A percentile compares a stretch with the other conserved stretches of the same genome.
phyloP scores from a whole-genome alignment of 2,329 filamentous ascomycete species.

The Berkeleyomyces basicola region DNA sequence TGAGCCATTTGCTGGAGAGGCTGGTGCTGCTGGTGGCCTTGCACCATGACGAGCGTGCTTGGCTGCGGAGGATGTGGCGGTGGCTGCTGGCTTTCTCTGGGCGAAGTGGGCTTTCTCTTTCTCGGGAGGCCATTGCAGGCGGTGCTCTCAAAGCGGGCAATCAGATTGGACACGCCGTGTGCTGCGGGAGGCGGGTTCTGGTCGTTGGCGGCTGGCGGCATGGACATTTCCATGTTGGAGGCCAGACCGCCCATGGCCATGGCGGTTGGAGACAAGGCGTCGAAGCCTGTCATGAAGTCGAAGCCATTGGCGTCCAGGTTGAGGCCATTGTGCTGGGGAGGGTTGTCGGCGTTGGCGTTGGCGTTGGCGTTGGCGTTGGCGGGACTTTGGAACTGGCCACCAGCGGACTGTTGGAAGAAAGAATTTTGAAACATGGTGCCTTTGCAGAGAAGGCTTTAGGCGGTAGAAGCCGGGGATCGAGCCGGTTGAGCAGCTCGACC shows the following conservation, averaged over 20 bases:
- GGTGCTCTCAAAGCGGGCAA: slow-evolving; percentile 13
- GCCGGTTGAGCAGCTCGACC: not conserved
- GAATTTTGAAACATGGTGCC: slow-evolving; percentile 4
- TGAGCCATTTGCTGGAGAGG: slow-evolving; percentile 9
- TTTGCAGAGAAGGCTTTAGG: not conserved
- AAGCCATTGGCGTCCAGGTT: not conserved
- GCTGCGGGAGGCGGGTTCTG: not conserved
- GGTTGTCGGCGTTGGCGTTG: not conserved
- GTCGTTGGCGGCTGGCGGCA: not conserved
- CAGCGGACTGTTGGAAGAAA: not conserved
- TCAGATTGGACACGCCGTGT: slow-evolving; percentile 12
- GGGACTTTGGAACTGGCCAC: not conserved
- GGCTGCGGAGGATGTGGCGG: slow-evolving; percentile 5
- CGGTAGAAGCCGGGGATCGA: slow-evolving; percentile 1
- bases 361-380: not conserved
- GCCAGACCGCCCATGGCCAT: not conserved
- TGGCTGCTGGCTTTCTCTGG: slow-evolving; percentile 7
- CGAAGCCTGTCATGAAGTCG: not conserved
- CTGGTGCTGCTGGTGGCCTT: slow-evolving; percentile 8
- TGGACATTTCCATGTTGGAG: slow-evolving; percentile 2
- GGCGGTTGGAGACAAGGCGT: not conserved
- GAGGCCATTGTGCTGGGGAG: not conserved
- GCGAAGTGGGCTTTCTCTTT: slow-evolving; percentile 5
- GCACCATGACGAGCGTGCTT: slow-evolving; percentile 1
- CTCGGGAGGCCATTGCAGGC: not conserved